A percentile compares a stretch with the other conserved stretches of the same genome.
phyloP scores from a whole-genome alignment of 1,284 basidiomycete species.

The Cryptococcus sp. region DNA sequence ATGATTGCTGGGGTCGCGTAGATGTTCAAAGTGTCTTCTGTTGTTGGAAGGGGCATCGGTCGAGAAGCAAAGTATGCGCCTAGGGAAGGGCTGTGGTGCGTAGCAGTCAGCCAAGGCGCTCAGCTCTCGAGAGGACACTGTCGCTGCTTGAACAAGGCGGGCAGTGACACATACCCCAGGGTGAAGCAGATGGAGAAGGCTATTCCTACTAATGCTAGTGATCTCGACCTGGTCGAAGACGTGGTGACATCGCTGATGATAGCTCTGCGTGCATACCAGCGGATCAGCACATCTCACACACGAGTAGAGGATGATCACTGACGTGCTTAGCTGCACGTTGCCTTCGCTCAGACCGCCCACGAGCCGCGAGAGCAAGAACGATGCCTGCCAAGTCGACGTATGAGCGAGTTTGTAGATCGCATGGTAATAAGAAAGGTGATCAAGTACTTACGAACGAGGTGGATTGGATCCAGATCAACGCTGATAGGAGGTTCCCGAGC shows the following conservation, averaged over 20 bases:
- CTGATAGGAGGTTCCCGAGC: conserved; percentile 87
- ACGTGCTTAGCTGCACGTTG: conserved; percentile 57
- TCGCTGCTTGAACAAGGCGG: conserved; percentile 38
- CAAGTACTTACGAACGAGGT: conserved; percentile 64
- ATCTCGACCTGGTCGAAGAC: conserved; percentile 71
- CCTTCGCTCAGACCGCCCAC: conserved; percentile 86
- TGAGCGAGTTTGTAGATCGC: not conserved
- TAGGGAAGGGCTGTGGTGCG: conserved; percentile 59
- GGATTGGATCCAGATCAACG: conserved; percentile 81
- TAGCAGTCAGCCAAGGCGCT: conserved; percentile 35
- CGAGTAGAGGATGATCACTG: conserved; percentile 12
- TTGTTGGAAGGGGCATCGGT: conserved; percentile 31
- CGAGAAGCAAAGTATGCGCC: conserved; percentile 55
- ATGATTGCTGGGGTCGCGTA: conserved; percentile 81
- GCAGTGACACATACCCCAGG: conserved; percentile 57
- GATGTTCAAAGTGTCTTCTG: conserved; percentile 65
- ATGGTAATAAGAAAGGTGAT: not conserved
- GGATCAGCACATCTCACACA: not conserved
- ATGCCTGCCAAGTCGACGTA: conserved; percentile 40
- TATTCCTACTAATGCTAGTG: conserved; percentile 86
- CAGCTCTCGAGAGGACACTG: conserved; percentile 25
- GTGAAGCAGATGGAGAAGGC: conserved; percentile 88
- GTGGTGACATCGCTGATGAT: conserved; percentile 85
- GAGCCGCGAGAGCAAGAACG: conserved; percentile 82
- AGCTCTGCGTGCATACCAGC: conserved; percentile 59